phyloP scores from a whole-genome alignment of 1,284 basidiomycete species.

The Pseudozyma thailandica region DNA sequence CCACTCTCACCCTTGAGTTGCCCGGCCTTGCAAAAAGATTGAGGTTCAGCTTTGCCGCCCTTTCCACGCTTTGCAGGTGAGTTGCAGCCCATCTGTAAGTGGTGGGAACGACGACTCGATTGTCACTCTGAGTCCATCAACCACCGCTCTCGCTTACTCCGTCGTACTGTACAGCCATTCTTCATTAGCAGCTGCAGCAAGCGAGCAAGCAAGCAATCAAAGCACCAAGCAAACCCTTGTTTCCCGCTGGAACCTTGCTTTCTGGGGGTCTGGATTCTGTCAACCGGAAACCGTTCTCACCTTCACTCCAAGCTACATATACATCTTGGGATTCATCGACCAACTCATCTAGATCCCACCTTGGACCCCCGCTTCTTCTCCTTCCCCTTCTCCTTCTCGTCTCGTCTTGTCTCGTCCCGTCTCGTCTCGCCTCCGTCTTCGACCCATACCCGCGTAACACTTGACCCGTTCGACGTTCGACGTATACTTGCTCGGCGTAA shows the following conservation, averaged over 20 bases:
- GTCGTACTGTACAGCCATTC: neutral
- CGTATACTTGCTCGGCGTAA: too few relatives aligned
- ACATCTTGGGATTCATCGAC: neutral
- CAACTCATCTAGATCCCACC: neutral
- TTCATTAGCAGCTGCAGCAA: slow-evolving; percentile 2
- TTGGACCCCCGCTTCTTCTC: neutral
- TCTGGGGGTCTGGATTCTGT: slow-evolving; percentile 3
- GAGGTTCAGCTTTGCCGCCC: too few relatives aligned
- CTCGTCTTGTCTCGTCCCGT: neutral
- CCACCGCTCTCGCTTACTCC: neutral
- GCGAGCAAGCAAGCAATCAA: neutral
- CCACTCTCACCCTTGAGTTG: too few relatives aligned
- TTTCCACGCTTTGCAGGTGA: neutral
- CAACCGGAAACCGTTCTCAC: neutral
- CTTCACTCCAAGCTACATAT: neutral
- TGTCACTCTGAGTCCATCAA: neutral
- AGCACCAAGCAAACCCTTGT: neutral
- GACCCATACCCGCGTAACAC: too few relatives aligned
- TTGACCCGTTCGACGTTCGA: too few relatives aligned
- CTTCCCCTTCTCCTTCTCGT: neutral
- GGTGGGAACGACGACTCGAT: slow-evolving; percentile 4
- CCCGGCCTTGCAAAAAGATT: too few relatives aligned
- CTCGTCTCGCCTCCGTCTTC: neutral
- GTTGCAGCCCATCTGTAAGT: slow-evolving; percentile 1
- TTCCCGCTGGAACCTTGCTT: neutral